Conservation (phyloP, 2,329 filamentous ascomycete species). For the Colletotrichum liriopes region DNA sequence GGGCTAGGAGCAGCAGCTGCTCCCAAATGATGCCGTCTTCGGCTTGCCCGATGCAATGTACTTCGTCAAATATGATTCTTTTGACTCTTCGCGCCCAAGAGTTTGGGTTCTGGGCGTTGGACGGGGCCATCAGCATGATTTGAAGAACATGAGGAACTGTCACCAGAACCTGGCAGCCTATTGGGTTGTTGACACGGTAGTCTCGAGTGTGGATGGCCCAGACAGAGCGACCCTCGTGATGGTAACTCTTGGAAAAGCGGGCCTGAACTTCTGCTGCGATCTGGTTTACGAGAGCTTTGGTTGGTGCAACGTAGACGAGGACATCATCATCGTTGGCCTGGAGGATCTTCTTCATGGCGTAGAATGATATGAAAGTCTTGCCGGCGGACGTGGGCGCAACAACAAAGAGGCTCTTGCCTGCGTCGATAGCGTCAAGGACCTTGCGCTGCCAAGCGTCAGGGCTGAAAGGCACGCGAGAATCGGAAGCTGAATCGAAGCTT, state of each 20-base stretch:
- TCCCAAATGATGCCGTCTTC: too few species aligned
- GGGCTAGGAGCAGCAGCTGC: too few species aligned
- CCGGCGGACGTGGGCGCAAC: conserved; percentile 85
- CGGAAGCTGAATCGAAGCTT: conserved; percentile 78
- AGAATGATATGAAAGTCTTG: conserved; percentile 89
- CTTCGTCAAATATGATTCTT: conserved; percentile 69
- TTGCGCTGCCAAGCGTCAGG: conserved; percentile 84
- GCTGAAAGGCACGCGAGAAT: conserved; percentile 78
- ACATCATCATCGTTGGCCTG: conserved; percentile 78
- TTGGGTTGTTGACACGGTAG: too few species aligned
- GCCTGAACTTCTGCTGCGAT: conserved; percentile 86
- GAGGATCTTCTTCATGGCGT: conserved; percentile 85
- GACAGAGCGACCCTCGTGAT: conserved; percentile 75
- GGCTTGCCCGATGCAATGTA: conserved; percentile 83
- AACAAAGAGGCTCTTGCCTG: conserved; percentile 79
- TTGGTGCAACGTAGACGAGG: conserved; percentile 85
- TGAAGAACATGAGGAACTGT: too few species aligned
- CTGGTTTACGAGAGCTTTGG: conserved; percentile 87
- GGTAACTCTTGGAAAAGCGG: conserved; percentile 78
- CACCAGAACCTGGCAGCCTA: too few species aligned
- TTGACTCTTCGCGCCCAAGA: too few species aligned
- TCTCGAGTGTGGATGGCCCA: conserved; percentile 73
- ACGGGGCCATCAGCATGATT: too few species aligned
- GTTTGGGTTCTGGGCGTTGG: too few species aligned
- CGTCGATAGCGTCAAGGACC: conserved; percentile 82